A percentile compares a stretch with the other conserved stretches of the same genome.
Evolutionary conservation across 306 rosid genomes (phyloP).

Genomic region (Cicer arietinum): DNA sequence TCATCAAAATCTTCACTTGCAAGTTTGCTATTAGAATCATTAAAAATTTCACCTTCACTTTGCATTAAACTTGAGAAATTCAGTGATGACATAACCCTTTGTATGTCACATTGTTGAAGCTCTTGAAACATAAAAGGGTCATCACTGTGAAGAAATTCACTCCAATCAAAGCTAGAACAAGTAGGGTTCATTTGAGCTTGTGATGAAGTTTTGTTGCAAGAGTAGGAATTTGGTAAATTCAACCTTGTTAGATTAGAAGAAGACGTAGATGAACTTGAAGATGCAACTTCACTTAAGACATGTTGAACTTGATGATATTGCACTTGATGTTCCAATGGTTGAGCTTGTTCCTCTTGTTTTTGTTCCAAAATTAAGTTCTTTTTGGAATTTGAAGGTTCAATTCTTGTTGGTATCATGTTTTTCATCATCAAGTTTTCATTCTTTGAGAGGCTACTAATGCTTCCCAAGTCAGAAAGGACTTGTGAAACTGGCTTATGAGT

Average conservation of each 20-base stretch:
- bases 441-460: constrained; percentile 52
- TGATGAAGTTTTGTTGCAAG: constrained; percentile 44
- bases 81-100: constrained; percentile 41
- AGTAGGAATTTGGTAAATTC: constrained; percentile 51
- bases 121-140: constrained; percentile 57
- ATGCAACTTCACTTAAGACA: constrained; percentile 64
- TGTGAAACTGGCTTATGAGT: constrained; percentile 90
- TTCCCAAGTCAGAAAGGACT: constrained; percentile 77
- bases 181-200: constrained; percentile 46
- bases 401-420: constrained; percentile 38
- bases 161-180: constrained; percentile 64
- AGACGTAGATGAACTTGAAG: constrained; percentile 76
- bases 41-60: constrained; percentile 35
- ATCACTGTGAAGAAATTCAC: constrained; percentile 63
- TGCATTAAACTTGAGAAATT: constrained; percentile 39
- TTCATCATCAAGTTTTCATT: constrained; percentile 25
- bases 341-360: constrained; percentile 43
- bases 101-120: constrained; percentile 45
- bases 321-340: constrained; percentile 41
- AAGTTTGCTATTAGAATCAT: constrained; percentile 23
- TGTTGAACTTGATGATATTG: constrained; percentile 51
- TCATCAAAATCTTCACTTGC: constrained; percentile 37
- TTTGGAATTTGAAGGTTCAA: constrained; percentile 38
- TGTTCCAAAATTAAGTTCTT: constrained; percentile 42
- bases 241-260: constrained; percentile 58